Percentiles rank a stretch among this genome's conserved stretches.
These are phyloP conservation scores for Paulownia fortunei DNA, from an alignment of 257 asterid species.

Conservation along the genomic window DNA sequence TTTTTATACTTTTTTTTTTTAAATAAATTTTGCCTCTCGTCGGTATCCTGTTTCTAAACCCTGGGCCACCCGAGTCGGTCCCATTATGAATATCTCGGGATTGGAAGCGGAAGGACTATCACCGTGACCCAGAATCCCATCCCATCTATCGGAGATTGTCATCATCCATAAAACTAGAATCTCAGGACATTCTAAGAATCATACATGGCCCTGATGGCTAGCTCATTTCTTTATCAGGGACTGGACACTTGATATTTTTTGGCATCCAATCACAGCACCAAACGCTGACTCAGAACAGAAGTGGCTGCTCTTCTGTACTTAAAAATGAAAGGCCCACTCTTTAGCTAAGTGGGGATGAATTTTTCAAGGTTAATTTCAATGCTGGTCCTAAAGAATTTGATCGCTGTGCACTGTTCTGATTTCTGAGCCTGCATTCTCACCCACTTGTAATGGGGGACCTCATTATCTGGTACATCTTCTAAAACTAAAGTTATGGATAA, in stretches of 20 bases:
- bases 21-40: no score
- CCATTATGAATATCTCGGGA: no score
- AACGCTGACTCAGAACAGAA: constrained; percentile 6
- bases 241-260: constrained; percentile 6
- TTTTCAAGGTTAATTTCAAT: neutral
- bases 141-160: no score
- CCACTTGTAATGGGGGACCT: constrained; percentile 4
- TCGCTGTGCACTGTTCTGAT: neutral
- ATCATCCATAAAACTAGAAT: no score
- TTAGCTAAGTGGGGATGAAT: neutral
- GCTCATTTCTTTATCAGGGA: neutral
- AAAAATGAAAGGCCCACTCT: constrained; percentile 8
- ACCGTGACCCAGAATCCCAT: no score
- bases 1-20: no score
- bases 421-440: neutral
- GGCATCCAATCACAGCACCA: constrained; percentile 24
- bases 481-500: neutral
- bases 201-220: no score
- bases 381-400: constrained; percentile 1
- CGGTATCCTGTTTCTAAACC: no score
- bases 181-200: no score
- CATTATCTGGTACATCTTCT: neutral
- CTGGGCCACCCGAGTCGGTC: no score
- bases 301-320: constrained; percentile 28
- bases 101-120: no score